A percentile compares a stretch with the other conserved stretches of the same genome.
phyloP scores from a whole-genome alignment of 768 basidiomycete genomes.

The Podaxis sp. region DNA sequence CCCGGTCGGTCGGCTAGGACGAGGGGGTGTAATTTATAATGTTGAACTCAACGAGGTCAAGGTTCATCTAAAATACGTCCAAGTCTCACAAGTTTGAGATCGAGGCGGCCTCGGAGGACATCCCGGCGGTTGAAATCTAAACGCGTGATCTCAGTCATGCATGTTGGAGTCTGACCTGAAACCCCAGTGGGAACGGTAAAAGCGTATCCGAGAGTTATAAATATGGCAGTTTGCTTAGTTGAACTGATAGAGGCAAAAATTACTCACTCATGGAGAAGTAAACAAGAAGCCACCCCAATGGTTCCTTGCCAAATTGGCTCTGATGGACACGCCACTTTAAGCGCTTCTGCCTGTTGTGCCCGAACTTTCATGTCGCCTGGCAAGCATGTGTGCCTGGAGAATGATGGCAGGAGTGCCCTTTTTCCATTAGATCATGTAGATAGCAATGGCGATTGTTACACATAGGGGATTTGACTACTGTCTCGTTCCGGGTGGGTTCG shows the following conservation, averaged over 20 bases:
- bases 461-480: not conserved
- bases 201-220: not conserved
- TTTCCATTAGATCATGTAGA: not conserved
- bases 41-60: not conserved
- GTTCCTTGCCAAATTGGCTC: not conserved
- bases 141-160: not conserved
- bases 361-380: not conserved
- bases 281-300: not conserved
- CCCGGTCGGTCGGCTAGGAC: not conserved
- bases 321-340: not conserved
- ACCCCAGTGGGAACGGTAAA: not conserved
- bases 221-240: not conserved
- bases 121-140: not conserved
- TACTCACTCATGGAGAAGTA: too few species aligned
- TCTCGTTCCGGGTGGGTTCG: not conserved
- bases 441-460: not conserved
- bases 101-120: not conserved
- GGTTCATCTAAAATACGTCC: not conserved
- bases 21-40: not conserved
- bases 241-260: too few species aligned
- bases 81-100: not conserved
- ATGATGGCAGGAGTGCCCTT: not conserved
- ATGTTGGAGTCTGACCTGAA: not conserved
- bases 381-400: not conserved
- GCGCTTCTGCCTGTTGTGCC: not conserved